phyloP scores from a whole-genome alignment of 1,139 yeast genomes.

The Candida sanyaensis region DNA sequence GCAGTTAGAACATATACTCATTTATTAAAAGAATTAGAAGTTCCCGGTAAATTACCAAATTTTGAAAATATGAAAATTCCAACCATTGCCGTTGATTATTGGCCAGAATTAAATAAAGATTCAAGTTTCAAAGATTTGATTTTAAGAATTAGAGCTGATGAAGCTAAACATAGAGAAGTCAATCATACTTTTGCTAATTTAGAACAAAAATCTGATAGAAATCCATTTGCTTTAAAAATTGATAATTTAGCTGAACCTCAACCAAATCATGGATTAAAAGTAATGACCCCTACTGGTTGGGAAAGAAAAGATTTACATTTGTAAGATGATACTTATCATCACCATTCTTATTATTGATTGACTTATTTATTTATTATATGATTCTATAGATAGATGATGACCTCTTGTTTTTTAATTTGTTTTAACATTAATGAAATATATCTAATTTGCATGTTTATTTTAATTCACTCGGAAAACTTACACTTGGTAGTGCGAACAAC shows the following conservation, averaged over 20 bases:
- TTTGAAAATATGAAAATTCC: constrained; percentile 51
- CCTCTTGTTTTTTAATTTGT: too few relatives aligned
- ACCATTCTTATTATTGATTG: too few relatives aligned
- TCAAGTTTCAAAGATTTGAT: constrained; percentile 63
- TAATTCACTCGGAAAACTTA: too few relatives aligned
- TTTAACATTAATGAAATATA: too few relatives aligned
- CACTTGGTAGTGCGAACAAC: too few relatives aligned
- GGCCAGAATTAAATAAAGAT: constrained; percentile 52
- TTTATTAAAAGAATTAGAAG: constrained; percentile 54
- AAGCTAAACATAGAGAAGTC: constrained; percentile 76
- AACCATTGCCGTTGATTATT: constrained; percentile 61
- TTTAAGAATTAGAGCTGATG: constrained; percentile 60
- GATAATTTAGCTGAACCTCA: constrained; percentile 45
- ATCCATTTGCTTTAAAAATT: constrained; percentile 63
- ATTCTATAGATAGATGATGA: too few relatives aligned
- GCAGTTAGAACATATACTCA: constrained; percentile 77
- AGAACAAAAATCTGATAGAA: constrained; percentile 54
- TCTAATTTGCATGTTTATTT: too few relatives aligned
- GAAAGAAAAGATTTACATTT: constrained; percentile 50
- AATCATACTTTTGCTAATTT: constrained; percentile 76
- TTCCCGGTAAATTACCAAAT: constrained; percentile 52
- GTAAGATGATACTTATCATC: background rate
- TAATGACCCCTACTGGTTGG: constrained; percentile 60
- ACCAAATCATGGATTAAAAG: constrained; percentile 54
- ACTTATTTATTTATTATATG: too few relatives aligned